These are phyloP conservation scores for Suillus subluteus DNA, from an alignment of 768 basidiomycete species.

Conservation along the genomic window DNA sequence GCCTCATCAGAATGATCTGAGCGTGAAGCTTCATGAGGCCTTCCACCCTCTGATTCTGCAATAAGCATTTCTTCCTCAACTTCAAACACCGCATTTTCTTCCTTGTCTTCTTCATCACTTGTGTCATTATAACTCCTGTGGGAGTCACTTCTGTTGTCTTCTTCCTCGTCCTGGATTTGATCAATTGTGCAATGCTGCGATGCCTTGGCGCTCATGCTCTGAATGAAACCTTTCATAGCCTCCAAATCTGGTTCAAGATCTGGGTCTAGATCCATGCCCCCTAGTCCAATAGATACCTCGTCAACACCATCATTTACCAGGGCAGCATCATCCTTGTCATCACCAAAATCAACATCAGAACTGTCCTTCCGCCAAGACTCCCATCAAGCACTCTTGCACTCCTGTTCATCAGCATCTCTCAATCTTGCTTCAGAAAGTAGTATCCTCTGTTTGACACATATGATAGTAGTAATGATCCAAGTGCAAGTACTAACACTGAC, in stretches of 20 bases:
- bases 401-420: too few species aligned
- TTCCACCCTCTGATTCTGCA: constrained; percentile 31
- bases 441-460: too few species aligned
- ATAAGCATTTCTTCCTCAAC: constrained; percentile 51
- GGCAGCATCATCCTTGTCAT: constrained; percentile 37
- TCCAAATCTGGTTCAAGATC: constrained; percentile 51
- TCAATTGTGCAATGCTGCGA: constrained; percentile 59
- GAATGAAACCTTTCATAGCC: constrained; percentile 58
- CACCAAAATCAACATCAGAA: too few species aligned
- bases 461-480: too few species aligned
- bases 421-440: too few species aligned
- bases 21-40: background rate
- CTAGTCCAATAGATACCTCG: constrained; percentile 33
- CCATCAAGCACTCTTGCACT: too few species aligned
- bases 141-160: constrained; percentile 25
- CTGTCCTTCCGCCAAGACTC: too few species aligned
- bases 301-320: constrained; percentile 32
- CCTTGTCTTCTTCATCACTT: constrained; percentile 31
- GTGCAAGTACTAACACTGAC: too few species aligned
- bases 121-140: constrained; percentile 32
- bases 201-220: constrained; percentile 52
- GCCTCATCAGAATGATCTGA: constrained; percentile 22
- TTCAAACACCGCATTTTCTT: constrained; percentile 43
- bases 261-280: constrained; percentile 68
- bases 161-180: constrained; percentile 60